Evolutionary conservation across 2,329 filamentous ascomycete genomes (phyloP).

Genomic region (Alternaria panax): DNA sequence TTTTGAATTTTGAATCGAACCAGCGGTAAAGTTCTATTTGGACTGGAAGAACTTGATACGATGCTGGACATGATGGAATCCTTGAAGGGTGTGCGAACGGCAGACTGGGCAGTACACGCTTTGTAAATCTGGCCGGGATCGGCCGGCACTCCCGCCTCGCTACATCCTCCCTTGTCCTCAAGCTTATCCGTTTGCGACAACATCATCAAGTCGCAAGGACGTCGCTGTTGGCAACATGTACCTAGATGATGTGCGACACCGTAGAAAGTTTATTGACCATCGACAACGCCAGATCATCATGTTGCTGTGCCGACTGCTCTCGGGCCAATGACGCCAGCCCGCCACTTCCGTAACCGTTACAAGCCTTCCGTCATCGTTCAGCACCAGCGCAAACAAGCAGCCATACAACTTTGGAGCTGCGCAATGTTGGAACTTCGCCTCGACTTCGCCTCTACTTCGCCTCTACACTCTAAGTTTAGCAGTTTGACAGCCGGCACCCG

Average conservation of each 20-base stretch:
- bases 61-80: not conserved
- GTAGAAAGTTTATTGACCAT: not conserved
- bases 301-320: slow-evolving; percentile 3
- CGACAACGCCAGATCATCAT: not conserved
- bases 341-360: slow-evolving; percentile 17
- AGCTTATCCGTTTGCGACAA: not conserved
- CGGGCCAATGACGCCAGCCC: slow-evolving; percentile 11
- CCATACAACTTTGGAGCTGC: slow-evolving; percentile 6
- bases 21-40: not conserved
- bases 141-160: not conserved
- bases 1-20: not conserved
- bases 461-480: not conserved
- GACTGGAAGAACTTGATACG: not conserved
- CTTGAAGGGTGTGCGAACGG: not conserved
- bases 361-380: slow-evolving; percentile 15
- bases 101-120: not conserved
- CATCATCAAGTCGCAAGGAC: not conserved
- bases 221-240: not conserved
- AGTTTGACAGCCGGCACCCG: slow-evolving; percentile 10
- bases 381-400: slow-evolving; percentile 8
- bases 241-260: not conserved
- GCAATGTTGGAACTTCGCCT: slow-evolving; percentile 4
- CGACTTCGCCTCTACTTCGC: not conserved
- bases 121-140: not conserved
- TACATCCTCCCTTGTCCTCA: not conserved